Evolutionary conservation across 208 protist species (phyloP).

Genomic region (Histomonas meleagridis): DNA sequence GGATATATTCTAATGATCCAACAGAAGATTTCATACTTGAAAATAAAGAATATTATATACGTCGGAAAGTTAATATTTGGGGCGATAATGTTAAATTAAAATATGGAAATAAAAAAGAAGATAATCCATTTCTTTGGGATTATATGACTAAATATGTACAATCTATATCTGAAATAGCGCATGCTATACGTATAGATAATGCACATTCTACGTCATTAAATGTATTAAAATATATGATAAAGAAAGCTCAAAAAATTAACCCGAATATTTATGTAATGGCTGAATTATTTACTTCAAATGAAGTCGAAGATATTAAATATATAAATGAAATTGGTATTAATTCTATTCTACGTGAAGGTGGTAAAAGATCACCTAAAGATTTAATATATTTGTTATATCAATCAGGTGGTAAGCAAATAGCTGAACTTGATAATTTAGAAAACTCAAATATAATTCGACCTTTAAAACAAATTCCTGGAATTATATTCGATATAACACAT

Average conservation of each 20-base stretch:
- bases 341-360: neutral
- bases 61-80: constrained; percentile 4
- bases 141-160: neutral
- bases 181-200: neutral
- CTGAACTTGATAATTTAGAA: neutral
- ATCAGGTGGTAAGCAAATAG: neutral
- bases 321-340: constrained; percentile 26
- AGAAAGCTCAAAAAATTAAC: neutral
- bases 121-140: neutral
- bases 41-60: neutral
- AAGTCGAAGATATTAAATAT: constrained; percentile 28
- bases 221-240: neutral
- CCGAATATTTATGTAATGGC: neutral
- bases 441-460: neutral
- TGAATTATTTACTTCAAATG: neutral
- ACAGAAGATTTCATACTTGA: constrained; percentile 16
- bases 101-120: constrained; percentile 9
- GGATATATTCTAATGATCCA: neutral
- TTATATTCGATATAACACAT: constrained; percentile 24
- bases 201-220: neutral
- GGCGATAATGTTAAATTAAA: neutral
- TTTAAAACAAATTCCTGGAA: neutral
- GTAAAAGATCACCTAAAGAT: neutral
- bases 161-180: neutral
- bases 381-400: neutral